A percentile compares a stretch with the other conserved stretches of the same genome.
phyloP scores from a whole-genome alignment of 306 rosid species.

The Quercus berberidifolia region DNA sequence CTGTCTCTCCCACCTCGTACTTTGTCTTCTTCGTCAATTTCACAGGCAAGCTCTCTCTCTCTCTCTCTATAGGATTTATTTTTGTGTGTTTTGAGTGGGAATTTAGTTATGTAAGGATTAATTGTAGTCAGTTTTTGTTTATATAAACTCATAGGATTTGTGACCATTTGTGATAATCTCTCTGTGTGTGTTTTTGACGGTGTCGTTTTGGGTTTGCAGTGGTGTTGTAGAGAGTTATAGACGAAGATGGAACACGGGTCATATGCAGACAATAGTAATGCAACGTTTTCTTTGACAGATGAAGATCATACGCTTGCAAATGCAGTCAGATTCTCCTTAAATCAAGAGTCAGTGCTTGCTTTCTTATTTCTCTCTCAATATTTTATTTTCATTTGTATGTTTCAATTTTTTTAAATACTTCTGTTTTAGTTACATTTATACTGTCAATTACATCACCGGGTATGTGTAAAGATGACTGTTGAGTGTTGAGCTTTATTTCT shows the following conservation, averaged over 20 bases:
- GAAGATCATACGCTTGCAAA: constrained; percentile 85
- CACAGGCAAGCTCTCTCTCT: neutral
- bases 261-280: constrained; percentile 44
- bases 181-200: neutral
- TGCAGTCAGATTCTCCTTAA: constrained; percentile 59
- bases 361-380: neutral
- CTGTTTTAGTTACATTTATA: neutral
- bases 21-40: too few species aligned
- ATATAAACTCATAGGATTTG: neutral
- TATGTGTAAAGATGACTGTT: neutral
- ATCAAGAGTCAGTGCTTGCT: constrained; percentile 61
- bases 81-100: too few species aligned
- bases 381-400: neutral
- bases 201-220: neutral
- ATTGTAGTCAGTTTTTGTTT: neutral
- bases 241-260: constrained; percentile 68
- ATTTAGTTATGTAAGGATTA: neutral
- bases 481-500: neutral
- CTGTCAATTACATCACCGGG: neutral
- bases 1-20: too few species aligned
- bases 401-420: neutral
- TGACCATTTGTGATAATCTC: neutral
- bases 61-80: neutral
- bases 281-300: constrained; percentile 61
- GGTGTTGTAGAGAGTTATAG: neutral